Evolutionary conservation across 1,284 basidiomycete species (phyloP).

Genomic region (Moesziomyces aphidis): DNA sequence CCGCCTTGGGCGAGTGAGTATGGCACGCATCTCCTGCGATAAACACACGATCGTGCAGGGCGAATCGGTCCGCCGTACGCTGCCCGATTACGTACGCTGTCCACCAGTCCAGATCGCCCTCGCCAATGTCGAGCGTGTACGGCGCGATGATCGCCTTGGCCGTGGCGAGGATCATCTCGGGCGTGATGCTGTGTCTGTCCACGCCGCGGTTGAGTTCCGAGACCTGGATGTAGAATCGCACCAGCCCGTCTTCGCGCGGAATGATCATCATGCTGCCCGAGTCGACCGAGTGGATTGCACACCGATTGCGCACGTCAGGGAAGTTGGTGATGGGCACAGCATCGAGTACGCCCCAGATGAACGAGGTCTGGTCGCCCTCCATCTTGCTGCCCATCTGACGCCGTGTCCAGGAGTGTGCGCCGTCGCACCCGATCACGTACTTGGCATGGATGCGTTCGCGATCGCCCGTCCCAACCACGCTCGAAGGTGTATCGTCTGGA

Average conservation of each 20-base stretch:
- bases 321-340: constrained; percentile 27
- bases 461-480: constrained; percentile 3
- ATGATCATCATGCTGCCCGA: constrained; percentile 75
- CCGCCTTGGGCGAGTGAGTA: constrained; percentile 83
- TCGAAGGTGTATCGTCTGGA: constrained; percentile 23
- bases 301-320: constrained; percentile 81
- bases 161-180: constrained; percentile 75
- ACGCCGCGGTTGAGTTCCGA: constrained; percentile 74
- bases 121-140: constrained; percentile 74
- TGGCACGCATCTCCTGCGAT: constrained; percentile 70
- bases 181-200: constrained; percentile 75
- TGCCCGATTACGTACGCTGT: constrained; percentile 65
- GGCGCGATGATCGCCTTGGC: constrained; percentile 78
- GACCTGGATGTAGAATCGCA: constrained; percentile 80
- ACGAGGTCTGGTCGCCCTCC: constrained; percentile 68
- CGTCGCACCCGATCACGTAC: constrained; percentile 43
- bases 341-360: constrained; percentile 66
- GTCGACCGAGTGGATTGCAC: constrained; percentile 74
- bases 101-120: constrained; percentile 78
- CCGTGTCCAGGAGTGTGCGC: constrained; percentile 37
- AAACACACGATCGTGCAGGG: constrained; percentile 31
- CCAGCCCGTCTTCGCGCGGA: constrained; percentile 75
- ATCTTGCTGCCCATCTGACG: constrained; percentile 53
- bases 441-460: constrained; percentile 39
- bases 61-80: constrained; percentile 30